Percentiles rank a stretch among this genome's conserved stretches.
Evolutionary conservation across 371 early-diverging fungal genomes (phyloP).

Genomic region (Mortierella sp.): DNA sequence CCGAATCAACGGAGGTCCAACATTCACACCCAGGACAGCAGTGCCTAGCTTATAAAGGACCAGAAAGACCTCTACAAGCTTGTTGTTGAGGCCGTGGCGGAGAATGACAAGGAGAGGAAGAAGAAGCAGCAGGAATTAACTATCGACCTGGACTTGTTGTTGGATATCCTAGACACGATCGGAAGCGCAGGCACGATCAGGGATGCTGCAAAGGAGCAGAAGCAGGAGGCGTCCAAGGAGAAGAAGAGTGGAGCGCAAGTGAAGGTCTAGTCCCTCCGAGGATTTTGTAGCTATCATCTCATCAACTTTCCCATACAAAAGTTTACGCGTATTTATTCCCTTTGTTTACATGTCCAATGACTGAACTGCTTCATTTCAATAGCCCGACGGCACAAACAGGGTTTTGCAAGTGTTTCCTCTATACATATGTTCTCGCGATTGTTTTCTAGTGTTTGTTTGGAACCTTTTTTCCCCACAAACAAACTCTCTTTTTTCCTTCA

Average conservation of each 20-base stretch:
- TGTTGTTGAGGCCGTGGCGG: neutral
- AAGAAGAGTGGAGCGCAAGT: neutral
- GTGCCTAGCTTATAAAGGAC: no score
- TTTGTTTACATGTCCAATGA: neutral
- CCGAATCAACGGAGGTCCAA: neutral
- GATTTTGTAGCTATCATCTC: neutral
- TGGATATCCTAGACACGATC: slow-evolving; percentile 12
- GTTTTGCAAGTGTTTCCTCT: neutral
- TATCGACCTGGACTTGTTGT: slow-evolving; percentile 1
- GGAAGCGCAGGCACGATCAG: neutral
- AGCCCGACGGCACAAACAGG: neutral
- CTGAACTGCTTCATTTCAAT: no score
- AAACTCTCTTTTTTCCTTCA: neutral
- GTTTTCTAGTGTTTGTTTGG: neutral
- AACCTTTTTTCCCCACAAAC: neutral
- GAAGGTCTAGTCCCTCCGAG: neutral
- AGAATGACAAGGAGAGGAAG: no score
- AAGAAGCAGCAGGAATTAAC: no score
- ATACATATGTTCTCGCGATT: neutral
- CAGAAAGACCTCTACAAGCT: no score
- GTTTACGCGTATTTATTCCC: neutral
- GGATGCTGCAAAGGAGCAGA: neutral
- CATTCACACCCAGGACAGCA: no score
- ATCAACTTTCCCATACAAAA: neutral
- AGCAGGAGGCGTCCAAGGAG: neutral